Evolutionary conservation across 2,329 filamentous ascomycete genomes (phyloP).

Genomic region (Pestalotiopsis fici): DNA sequence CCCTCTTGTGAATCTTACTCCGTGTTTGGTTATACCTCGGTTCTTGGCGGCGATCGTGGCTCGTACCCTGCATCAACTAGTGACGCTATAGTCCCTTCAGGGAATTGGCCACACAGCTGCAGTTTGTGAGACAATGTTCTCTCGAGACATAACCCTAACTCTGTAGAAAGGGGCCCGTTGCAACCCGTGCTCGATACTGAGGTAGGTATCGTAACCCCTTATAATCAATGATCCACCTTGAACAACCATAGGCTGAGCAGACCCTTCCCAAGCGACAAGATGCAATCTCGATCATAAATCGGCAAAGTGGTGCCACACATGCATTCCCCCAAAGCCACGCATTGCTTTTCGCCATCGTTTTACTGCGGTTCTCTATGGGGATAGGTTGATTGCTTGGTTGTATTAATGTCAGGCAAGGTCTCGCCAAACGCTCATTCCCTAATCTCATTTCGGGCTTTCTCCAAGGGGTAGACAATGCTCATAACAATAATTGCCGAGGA

Average conservation of each 20-base stretch:
- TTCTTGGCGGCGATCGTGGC: not conserved
- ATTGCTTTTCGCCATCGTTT: slow-evolving; percentile 1
- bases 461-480: not conserved
- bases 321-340: slow-evolving; percentile 3
- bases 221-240: not conserved
- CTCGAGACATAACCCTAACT: not conserved
- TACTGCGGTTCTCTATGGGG: not conserved
- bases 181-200: not conserved
- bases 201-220: too few species aligned
- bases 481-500: not conserved
- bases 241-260: not conserved
- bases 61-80: not conserved
- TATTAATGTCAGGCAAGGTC: not conserved
- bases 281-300: too few species aligned
- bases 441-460: not conserved
- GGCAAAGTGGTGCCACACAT: not conserved
- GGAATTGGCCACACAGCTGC: not conserved
- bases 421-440: not conserved
- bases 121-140: not conserved
- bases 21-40: not conserved
- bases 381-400: not conserved
- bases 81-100: not conserved
- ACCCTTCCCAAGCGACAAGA: not conserved
- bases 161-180: not conserved
- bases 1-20: not conserved